Evolutionary conservation across 306 rosid species (phyloP), one percentile per base, ranked within the genome.

Genomic region (Casuarina glauca): DNA sequence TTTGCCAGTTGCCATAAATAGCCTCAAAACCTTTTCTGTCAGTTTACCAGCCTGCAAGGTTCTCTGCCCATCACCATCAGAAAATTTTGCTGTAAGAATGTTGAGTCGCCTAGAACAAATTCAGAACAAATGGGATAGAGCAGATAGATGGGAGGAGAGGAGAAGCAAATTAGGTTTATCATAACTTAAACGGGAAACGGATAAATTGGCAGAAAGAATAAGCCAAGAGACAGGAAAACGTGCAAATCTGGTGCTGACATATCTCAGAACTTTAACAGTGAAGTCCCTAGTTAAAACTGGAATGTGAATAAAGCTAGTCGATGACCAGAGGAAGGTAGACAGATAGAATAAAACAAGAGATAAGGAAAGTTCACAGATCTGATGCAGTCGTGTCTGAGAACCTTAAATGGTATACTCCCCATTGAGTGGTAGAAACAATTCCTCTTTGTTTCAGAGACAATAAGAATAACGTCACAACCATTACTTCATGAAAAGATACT

Each of bases 11-110:
- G 93, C 93, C 57, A 91, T 46, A 45, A 91, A 93, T 80, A 93
- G 85, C 81, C 86, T 93, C 86, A 96, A 84, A 80, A 96, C 89
- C 80, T 89, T 93, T 87, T 93, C 97, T 70, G 86, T 96, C 77
- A 96, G 86, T 82, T 93, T 96, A 57, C 99, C 98, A 60, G 99
- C 98, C 46, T 57, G 84, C 89, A 93, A 70, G 17, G 97, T 90
- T 91, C 85, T 92, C 99, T 96, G 92, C 69, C 55, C 82, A 80
- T 43, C 70, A 79, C 63, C 82, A 54, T 68, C 48, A 79, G 8
- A 6, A 75, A 0, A 51, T 32, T 36, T 77, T 58, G 72, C 63
- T 17, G 20, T 36, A 26, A 77, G 36, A 69, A 60, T 39, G 12
- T 53, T 5, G 50, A 69, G 44, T 26, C 43, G 76, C 67, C 53